Base-by-base conservation (phyloP, 2,329 filamentous ascomycete species). In the Pseudogymnoascus sp. region DNA sequence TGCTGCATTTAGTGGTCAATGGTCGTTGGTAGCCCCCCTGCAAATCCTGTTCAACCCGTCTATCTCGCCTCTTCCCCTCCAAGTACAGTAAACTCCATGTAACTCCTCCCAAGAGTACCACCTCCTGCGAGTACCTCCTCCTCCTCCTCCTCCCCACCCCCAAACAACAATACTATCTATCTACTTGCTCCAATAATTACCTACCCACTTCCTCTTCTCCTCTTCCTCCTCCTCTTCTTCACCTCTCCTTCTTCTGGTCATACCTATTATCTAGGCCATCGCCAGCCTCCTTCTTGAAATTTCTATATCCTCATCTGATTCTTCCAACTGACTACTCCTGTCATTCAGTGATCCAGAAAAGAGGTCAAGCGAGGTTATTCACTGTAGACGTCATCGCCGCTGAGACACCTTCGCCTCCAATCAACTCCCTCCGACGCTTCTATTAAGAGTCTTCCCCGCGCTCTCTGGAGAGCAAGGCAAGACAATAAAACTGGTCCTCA, bases 401-500 rank as follows among this genome's bases (percentile, higher is more conserved):
- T 33, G 62, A 47, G 33, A 60, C 53, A 61, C 14, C 19, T 33
- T 33, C 47, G 62, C 29, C 61, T 35, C 53, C 37, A 42, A 29
- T 59, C 37, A 42, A 62, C 44, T 35, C 56, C 50, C 50, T 24
- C 40, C 50, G 26, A 37, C 29, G 56, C 11, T 2, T 29, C 33
- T 62, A 31, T 62, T 62, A 38, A 56, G 42, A 50, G 19, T 24
- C 38, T 62, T 56, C 24, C 61, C 21, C 56, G 56, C 61, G 63
- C 63, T 63, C 64, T 61, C 29, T 68, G 67, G 67, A 69, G 69
- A 67, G 70, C 67, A 68, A 70, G 68, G 66, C 38, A 61, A 61
- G 33, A 38, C 59, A 61, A 19, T 70, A 64, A 65, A 71, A 67
- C 69, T 67, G 68, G 67, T 62, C 29, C 26, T 62, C 66, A 66